These are phyloP conservation scores for Mortierella alpina DNA, from an alignment of 192 early-diverging fungal species.

Conservation along the genomic window DNA sequence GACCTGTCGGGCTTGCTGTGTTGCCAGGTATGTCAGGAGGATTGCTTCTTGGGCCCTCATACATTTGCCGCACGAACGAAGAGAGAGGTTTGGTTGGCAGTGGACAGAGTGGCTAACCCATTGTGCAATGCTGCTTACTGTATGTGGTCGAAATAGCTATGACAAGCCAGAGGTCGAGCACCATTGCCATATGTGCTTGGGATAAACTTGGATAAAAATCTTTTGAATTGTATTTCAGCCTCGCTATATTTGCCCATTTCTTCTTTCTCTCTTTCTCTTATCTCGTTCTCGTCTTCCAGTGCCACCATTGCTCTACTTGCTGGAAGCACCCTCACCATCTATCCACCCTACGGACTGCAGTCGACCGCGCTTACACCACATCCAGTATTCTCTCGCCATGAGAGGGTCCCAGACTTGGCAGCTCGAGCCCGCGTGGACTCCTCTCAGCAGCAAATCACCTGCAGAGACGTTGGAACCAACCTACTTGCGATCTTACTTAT, in stretches of 20 bases:
- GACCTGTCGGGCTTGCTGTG: constrained; percentile 35
- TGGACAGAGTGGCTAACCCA: neutral
- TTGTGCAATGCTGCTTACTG: neutral
- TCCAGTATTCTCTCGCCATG: neutral
- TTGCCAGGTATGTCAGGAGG: constrained; percentile 17
- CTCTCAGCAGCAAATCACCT: neutral
- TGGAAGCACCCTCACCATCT: neutral
- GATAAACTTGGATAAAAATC: neutral
- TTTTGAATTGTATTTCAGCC: neutral
- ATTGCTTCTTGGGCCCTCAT: neutral
- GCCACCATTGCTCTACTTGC: neutral
- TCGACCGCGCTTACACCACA: neutral
- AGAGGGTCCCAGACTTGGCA: too few species aligned
- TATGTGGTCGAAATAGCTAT: constrained; percentile 14
- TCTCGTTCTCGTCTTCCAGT: neutral
- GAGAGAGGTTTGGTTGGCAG: neutral
- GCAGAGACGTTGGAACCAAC: neutral
- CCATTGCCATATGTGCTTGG: constrained; percentile 20
- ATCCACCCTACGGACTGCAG: neutral
- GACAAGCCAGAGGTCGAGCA: constrained; percentile 39
- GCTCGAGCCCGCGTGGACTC: too few species aligned
- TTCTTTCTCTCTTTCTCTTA: neutral
- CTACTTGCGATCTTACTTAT: constrained; percentile 20
- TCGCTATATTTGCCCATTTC: neutral
- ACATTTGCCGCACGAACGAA: neutral